Percentiles rank a stretch among this genome's conserved stretches.
phyloP scores from a whole-genome alignment of 345 rosid species.

The Populus alba region DNA sequence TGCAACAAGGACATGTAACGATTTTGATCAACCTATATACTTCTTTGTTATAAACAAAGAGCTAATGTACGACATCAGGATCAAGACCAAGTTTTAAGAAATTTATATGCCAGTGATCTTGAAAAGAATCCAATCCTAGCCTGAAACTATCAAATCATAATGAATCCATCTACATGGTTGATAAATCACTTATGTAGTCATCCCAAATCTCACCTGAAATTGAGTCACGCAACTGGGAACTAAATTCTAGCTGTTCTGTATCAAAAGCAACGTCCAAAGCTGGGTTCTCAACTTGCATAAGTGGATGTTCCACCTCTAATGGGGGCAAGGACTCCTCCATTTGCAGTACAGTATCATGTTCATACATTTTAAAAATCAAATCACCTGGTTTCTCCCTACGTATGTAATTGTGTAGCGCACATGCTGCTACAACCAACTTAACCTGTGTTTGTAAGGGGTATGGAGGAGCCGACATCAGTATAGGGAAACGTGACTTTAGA shows the following conservation, averaged over 20 bases:
- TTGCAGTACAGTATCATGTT: constrained; percentile 32
- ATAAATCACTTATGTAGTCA: constrained; percentile 48
- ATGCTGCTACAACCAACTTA: constrained; percentile 78
- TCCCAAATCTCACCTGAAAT: constrained; percentile 69
- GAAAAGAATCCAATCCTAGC: constrained; percentile 21
- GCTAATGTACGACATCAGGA: constrained; percentile 28
- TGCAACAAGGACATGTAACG: neutral
- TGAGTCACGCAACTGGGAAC: constrained; percentile 61
- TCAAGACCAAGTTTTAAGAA: constrained; percentile 21
- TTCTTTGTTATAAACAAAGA: constrained; percentile 26
- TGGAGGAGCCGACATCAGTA: constrained; percentile 78
- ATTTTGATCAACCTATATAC: constrained; percentile 1
- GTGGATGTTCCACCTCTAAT: constrained; percentile 35
- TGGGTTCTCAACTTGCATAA: constrained; percentile 32
- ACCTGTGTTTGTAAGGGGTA: constrained; percentile 85
- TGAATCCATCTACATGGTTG: constrained; percentile 38
- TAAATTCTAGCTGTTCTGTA: constrained; percentile 38
- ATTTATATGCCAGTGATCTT: constrained; percentile 17
- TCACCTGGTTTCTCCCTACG: constrained; percentile 78
- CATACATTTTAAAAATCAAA: constrained; percentile 53
- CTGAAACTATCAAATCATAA: constrained; percentile 20
- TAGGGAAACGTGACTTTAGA: constrained; percentile 79
- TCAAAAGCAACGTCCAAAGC: constrained; percentile 38
- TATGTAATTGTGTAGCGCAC: constrained; percentile 77
- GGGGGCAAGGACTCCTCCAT: constrained; percentile 40